Base-by-base conservation (phyloP, 2,329 filamentous ascomycete species). In the Trichothecium roseum region DNA sequence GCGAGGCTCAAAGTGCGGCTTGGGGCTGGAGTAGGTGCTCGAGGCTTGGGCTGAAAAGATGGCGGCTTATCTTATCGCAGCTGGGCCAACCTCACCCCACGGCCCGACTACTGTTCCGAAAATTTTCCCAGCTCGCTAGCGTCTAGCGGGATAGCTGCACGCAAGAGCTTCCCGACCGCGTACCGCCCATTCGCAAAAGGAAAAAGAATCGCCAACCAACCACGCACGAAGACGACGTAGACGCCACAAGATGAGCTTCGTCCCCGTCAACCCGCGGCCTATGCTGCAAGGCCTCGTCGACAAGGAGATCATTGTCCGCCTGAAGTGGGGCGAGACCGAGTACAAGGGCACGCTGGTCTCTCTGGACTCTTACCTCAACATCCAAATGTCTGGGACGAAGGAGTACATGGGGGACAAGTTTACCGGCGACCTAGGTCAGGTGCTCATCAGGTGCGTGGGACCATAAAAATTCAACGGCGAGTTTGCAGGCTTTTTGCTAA, bases 281-380 rank as follows among this genome's bases (percentile, higher is more conserved):
- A 87, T 95, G 74, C 82, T 98, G 57, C 87, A 95, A 68, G 80
- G 80, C 56, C 79, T 95, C 44, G 83, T 98, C 63, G 84, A 93
- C 68, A 84, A 93, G 60, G 77, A 89, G 53, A 80, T 98, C 54
- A 71, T 88, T 44, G 83, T 98, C 44, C 85, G 88, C 51, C 74
- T 98, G 45, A 98, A 98, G 74, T 98, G 91, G 91, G 87, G 86
- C 50, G 81, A 95, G 62, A 91, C 86, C 40, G 91, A 98, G 62
- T 98, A 98, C 74, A 93, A 89, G 60, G 91, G 91, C 57, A 76
- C 77, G 46, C 76, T 98, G 43, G 84, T 94, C 54, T 89, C 83
- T 51, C 84, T 94, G 54, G 91, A 98, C 66, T 87, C 84, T 55
- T 98, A 98, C 69, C 96, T 98, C 89, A 98, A 98, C 68, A 79